phyloP scores from a whole-genome alignment of 441 rosid genomes.

The Omphalea diandra region DNA sequence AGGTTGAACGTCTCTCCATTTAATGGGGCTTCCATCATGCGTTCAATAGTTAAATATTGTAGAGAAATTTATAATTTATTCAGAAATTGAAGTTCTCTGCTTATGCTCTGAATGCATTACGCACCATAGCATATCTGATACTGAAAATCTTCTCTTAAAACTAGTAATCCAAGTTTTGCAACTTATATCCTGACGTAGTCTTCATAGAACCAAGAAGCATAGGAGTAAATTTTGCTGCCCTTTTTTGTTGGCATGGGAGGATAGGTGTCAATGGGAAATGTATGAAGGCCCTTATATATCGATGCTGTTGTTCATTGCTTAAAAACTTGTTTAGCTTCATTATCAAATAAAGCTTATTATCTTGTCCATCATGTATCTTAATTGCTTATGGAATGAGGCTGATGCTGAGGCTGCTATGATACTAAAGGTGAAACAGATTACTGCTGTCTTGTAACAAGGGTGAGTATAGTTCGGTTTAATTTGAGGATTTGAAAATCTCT shows the following conservation, averaged over 20 bases:
- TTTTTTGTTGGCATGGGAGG: background rate
- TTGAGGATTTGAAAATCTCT: too few species aligned
- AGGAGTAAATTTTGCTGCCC: background rate
- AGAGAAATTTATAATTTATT: background rate
- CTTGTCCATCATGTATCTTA: too few species aligned
- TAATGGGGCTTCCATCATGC: background rate
- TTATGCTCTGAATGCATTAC: background rate
- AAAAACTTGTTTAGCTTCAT: background rate
- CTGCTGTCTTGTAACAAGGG: too few species aligned
- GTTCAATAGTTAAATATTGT: background rate
- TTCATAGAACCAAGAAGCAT: too few species aligned
- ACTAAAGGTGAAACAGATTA: background rate
- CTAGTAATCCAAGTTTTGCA: background rate
- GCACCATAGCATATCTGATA: background rate
- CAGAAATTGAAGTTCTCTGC: too few species aligned
- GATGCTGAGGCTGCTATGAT: background rate
- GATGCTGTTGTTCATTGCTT: background rate
- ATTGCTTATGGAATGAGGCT: background rate
- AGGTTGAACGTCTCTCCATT: constrained; percentile 18
- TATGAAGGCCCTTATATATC: background rate
- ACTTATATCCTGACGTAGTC: too few species aligned
- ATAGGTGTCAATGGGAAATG: too few species aligned
- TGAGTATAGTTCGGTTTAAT: too few species aligned
- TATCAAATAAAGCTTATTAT: background rate
- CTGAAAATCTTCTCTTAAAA: background rate